These are phyloP conservation scores for Neurospora sp. DNA, from an alignment of 495 filamentous ascomycete species.

Conservation along the genomic window DNA sequence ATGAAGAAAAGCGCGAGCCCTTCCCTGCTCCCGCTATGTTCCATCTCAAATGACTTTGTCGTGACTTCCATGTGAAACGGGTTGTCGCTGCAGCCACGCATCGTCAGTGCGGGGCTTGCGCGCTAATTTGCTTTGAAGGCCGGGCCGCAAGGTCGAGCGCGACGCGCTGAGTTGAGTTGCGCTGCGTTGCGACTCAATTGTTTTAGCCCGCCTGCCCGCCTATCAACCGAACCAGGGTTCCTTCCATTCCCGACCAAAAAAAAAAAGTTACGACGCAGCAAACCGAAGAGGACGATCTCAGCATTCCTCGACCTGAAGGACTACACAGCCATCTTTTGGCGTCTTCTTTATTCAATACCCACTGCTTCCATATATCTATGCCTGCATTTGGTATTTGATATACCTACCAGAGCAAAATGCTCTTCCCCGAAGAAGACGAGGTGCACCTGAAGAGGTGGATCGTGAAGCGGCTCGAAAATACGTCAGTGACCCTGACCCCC, in stretches of 20 bases:
- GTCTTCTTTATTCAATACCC: not conserved
- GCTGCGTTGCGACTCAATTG: not conserved
- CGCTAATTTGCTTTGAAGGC: not conserved
- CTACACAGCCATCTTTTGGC: not conserved
- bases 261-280: not conserved
- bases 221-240: not conserved
- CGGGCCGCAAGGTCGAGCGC: not conserved
- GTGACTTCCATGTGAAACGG: not conserved
- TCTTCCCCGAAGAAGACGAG: slow-evolving; percentile 68
- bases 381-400: not conserved
- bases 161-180: not conserved
- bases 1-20: not conserved
- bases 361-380: not conserved
- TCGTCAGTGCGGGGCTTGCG: not conserved
- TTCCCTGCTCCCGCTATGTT: not conserved
- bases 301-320: not conserved
- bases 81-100: not conserved
- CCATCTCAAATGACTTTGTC: not conserved
- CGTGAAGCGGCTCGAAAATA: slow-evolving; percentile 79
- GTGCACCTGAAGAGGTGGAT: slow-evolving; percentile 77
- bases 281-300: not conserved
- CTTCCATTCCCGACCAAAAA: not conserved
- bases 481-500: slow-evolving; percentile 43
- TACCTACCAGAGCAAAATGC: slow-evolving; percentile 40
- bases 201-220: not conserved